Evolutionary conservation across 2,329 filamentous ascomycete genomes (phyloP).

Genomic region (Lachnum nothofagi): DNA sequence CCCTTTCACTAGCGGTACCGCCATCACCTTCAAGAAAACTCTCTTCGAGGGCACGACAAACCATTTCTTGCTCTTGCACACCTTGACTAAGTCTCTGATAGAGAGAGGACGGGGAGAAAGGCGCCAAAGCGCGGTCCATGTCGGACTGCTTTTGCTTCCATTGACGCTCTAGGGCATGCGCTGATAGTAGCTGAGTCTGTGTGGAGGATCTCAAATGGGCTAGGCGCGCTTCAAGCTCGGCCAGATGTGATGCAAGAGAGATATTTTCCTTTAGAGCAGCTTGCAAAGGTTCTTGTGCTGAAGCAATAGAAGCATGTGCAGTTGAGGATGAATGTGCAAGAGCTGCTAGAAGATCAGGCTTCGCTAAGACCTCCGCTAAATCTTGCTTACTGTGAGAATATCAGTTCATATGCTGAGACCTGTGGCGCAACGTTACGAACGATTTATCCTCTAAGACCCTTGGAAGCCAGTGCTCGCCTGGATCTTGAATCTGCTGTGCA

Average conservation of each 20-base stretch:
- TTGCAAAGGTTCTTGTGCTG: constrained; percentile 60
- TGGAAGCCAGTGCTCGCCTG: constrained; percentile 73
- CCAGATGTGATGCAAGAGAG: constrained; percentile 59
- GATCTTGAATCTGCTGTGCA: constrained; percentile 46
- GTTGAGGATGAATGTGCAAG: constrained; percentile 63
- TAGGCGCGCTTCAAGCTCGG: constrained; percentile 54
- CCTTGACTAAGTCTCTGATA: constrained; percentile 75
- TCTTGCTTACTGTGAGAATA: constrained; percentile 62
- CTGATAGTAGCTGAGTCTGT: constrained; percentile 74
- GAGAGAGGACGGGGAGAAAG: constrained; percentile 79
- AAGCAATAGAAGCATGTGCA: constrained; percentile 65
- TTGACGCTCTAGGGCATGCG: constrained; percentile 83
- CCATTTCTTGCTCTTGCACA: constrained; percentile 73
- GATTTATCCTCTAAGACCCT: constrained; percentile 73
- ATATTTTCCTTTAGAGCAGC: constrained; percentile 66
- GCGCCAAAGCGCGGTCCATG: constrained; percentile 77
- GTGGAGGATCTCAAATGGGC: constrained; percentile 61
- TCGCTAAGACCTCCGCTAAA: constrained; percentile 63
- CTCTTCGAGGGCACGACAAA: constrained; percentile 82
- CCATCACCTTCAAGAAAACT: constrained; percentile 64
- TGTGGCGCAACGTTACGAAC: constrained; percentile 46
- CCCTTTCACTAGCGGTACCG: constrained; percentile 67
- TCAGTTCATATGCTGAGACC: constrained; percentile 14
- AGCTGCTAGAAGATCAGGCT: constrained; percentile 64
- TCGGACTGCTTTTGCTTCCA: constrained; percentile 85